Base-by-base conservation (phyloP, 805 yeast genomes). In the Cyberlindnera japonica region DNA sequence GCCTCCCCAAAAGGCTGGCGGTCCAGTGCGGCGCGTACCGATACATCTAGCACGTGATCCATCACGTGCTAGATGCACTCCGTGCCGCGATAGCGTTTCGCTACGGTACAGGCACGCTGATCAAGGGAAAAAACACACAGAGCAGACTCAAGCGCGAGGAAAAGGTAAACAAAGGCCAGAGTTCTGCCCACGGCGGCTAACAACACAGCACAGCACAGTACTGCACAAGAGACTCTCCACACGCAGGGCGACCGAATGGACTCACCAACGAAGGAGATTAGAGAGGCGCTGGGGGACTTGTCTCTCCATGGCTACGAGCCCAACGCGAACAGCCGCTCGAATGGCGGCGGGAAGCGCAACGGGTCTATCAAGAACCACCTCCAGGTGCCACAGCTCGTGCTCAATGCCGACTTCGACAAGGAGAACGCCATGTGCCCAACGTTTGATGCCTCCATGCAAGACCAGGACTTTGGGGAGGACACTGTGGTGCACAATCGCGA, bases 401-500 rank as follows among this genome's bases (percentile, higher is more conserved):
- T 31, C 21, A 41, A 43, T 32, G 21, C 26, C 4, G 48, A 44
- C 9, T 40, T 43, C 25, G 46, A 45, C 36, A 38, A 41, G 35
- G 50, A 45, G 43, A 41, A 49, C 38, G 18, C 20, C 13, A 18
- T 35, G 27, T 12, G 23, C 22, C 16, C 30, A n/a, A 34, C 20
- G 18, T 4, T 14, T 3, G 44, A 22, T 11, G 24, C 17, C 8
- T 32, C 41, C 8, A 23, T 34, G 4, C 39, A 31, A 13, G 21
- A 19, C 11, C 19, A 8, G 2, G 38, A 31, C 33, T 29, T 35
- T 27, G 45, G 36, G 8, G 44, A 43, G 6, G 53, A 47, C 27
- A 52, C 56, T 0, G 56, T 52, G 19, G 37, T 52, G 6, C 48
- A 48, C 24, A 45, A 50, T 24, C 37, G 27, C 27, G 45, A 44